Evolutionary conservation across 805 yeast genomes (phyloP).

Genomic region (Komagataella ulmi): DNA sequence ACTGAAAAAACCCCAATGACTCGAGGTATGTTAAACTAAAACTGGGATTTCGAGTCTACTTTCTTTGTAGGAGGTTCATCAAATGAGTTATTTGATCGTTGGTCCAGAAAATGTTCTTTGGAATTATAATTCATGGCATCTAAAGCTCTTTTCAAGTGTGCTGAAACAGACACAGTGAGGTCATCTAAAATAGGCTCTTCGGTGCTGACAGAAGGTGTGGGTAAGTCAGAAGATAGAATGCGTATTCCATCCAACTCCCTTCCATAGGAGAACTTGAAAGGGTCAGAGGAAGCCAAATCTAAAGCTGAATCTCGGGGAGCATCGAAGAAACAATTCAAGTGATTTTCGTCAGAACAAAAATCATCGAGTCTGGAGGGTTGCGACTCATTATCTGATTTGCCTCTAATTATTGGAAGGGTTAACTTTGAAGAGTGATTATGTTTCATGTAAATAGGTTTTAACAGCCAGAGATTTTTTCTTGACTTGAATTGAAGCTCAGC

Average conservation of each 20-base stretch:
- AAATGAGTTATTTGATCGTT: not conserved
- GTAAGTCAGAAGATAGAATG: not conserved
- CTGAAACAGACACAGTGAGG: not conserved
- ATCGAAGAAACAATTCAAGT: not conserved
- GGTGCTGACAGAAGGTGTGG: not conserved
- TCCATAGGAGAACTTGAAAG: not conserved
- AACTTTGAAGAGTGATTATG: constrained; percentile 9
- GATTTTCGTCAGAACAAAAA: not conserved
- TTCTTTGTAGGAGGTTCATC: not conserved
- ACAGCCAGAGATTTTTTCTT: constrained; percentile 12
- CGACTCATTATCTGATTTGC: not conserved
- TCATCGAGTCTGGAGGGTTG: not conserved
- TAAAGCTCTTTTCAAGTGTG: not conserved
- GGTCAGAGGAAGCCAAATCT: not conserved
- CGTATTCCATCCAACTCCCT: not conserved
- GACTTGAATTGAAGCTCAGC: constrained; percentile 13
- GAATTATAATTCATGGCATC: not conserved
- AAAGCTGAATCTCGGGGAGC: not conserved
- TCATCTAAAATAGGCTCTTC: not conserved
- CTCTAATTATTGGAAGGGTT: not conserved
- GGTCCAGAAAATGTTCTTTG: not conserved
- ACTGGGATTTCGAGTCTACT: not conserved
- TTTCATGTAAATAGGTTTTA: constrained; percentile 9
- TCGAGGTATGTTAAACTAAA: no score
- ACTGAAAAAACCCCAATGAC: not conserved